Percentiles rank a stretch among this genome's conserved stretches.
These are phyloP conservation scores for Xanthoconium purpureum DNA, from an alignment of 768 basidiomycete genomes.

Conservation along the genomic window DNA sequence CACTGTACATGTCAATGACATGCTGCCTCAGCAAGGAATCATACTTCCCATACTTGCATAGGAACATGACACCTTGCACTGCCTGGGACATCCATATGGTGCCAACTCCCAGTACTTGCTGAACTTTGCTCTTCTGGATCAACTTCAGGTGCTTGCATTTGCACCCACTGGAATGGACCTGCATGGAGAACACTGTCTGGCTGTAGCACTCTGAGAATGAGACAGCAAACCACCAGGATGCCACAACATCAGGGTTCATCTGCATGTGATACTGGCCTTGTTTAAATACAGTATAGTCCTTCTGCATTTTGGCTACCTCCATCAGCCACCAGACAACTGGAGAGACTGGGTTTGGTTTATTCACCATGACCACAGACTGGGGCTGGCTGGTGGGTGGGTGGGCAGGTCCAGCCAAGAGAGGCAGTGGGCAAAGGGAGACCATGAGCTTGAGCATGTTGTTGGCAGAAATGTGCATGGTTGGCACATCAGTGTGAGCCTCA, in stretches of 20 bases:
- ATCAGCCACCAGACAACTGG: not conserved
- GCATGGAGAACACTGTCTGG: not conserved
- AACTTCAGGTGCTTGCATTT: not conserved
- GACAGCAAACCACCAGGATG: not conserved
- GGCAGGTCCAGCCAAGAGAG: not conserved
- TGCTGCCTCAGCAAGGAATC: not conserved
- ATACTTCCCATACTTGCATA: not conserved
- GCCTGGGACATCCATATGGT: constrained; percentile 1
- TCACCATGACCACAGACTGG: not conserved
- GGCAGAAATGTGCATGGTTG: not conserved
- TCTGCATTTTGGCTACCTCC: not conserved
- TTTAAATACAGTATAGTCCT: not conserved
- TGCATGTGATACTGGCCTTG: not conserved
- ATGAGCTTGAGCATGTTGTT: not conserved
- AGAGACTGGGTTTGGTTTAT: not conserved
- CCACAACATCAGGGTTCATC: not conserved
- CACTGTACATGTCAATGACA: not conserved
- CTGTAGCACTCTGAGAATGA: not conserved
- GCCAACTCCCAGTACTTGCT: not conserved
- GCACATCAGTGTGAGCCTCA: not conserved
- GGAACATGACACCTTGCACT: not conserved
- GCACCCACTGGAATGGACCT: not conserved
- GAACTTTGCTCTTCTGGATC: not conserved
- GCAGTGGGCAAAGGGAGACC: not conserved
- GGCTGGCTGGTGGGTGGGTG: not conserved